These are phyloP conservation scores for Actinomucor elegans DNA, from an alignment of 371 early-diverging fungal species.

Conservation along the genomic window DNA sequence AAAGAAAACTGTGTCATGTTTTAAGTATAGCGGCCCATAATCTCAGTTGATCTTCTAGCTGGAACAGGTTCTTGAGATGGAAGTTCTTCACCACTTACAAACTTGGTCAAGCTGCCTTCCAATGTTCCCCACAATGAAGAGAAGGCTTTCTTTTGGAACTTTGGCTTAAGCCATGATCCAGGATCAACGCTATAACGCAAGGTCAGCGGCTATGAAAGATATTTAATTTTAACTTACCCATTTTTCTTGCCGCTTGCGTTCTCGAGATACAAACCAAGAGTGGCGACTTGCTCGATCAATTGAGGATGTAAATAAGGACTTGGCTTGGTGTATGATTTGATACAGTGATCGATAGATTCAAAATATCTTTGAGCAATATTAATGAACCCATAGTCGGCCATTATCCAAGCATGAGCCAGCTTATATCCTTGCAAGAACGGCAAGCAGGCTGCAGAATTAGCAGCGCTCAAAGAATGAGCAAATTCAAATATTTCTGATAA, in stretches of 20 bases:
- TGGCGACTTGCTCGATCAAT: constrained; percentile 64
- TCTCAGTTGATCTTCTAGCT: constrained; percentile 49
- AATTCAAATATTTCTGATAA: constrained; percentile 86
- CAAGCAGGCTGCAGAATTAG: constrained; percentile 52
- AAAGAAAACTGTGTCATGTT: too few relatives aligned
- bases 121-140: constrained; percentile 69
- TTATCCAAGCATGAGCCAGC: constrained; percentile 76
- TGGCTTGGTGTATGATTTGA: constrained; percentile 70
- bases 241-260: constrained; percentile 40
- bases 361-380: constrained; percentile 76
- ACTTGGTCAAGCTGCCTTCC: constrained; percentile 72
- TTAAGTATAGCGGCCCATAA: constrained; percentile 28
- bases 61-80: constrained; percentile 35
- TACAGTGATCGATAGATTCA: constrained; percentile 70
- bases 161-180: constrained; percentile 56
- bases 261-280: constrained; percentile 49
- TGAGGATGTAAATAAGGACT: constrained; percentile 76
- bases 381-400: constrained; percentile 77
- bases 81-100: constrained; percentile 66
- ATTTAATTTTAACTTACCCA: constrained; percentile 24
- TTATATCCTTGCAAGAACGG: constrained; percentile 92
- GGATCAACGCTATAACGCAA: constrained; percentile 30
- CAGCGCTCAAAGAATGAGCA: constrained; percentile 58
- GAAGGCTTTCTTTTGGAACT: constrained; percentile 60
- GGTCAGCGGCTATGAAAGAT: constrained; percentile 5